A percentile compares a stretch with the other conserved stretches of the same genome.
Conservation (phyloP, 441 rosid species). For the Gossypium lobatum region DNA sequence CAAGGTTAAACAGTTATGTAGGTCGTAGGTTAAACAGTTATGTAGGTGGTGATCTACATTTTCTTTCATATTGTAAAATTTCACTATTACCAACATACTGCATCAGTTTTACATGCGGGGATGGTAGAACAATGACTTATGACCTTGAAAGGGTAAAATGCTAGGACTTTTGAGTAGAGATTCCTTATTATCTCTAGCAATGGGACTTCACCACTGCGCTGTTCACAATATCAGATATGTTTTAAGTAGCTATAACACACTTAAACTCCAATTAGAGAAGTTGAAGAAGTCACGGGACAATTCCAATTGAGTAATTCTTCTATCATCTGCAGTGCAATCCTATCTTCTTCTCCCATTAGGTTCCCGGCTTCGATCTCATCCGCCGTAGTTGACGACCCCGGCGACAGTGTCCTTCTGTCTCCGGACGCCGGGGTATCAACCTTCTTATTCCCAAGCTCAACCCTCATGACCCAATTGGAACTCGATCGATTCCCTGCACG, state of each 20-base stretch:
- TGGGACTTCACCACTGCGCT: too few species aligned
- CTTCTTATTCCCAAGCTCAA: conserved; percentile 45
- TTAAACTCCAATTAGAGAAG: conserved; percentile 9
- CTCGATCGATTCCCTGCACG: conserved; percentile 48
- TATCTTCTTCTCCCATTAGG: conserved; percentile 44
- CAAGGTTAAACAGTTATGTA: too few species aligned
- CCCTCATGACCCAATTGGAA: conserved; percentile 65
- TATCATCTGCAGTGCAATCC: conserved; percentile 67
- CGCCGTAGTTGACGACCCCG: not conserved
- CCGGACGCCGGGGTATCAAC: conserved; percentile 10
- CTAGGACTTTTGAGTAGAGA: not conserved
- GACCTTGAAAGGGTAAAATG: not conserved
- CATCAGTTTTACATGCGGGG: not conserved
- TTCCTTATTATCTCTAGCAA: too few species aligned
- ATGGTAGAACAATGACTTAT: not conserved
- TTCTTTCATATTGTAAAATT: not conserved
- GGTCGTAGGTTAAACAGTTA: not conserved
- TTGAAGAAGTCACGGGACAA: conserved; percentile 21
- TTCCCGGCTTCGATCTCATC: conserved; percentile 15
- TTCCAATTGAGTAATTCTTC: conserved; percentile 68
- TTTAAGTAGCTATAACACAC: not conserved
- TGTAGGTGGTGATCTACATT: not conserved
- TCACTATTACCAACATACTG: not conserved
- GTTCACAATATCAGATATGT: not conserved
- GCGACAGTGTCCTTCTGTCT: conserved; percentile 6